Conservation (phyloP, 768 basidiomycete genomes). For the Tricholoma matsutake region DNA sequence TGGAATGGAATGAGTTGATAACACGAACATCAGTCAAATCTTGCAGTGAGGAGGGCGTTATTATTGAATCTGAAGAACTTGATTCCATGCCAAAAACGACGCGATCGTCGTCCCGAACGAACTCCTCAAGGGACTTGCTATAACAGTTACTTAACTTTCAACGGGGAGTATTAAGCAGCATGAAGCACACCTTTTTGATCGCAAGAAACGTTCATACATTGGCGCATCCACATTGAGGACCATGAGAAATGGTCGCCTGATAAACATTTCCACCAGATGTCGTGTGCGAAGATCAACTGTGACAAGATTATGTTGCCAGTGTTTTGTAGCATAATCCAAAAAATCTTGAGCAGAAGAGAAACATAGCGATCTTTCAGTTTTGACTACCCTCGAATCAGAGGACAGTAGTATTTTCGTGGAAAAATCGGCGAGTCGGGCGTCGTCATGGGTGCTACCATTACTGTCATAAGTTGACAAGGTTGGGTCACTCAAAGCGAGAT, state of each 20-base stretch:
- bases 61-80: conserved; percentile 2
- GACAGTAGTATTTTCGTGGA: not conserved
- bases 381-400: conserved; percentile 3
- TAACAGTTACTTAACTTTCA: conserved; percentile 3
- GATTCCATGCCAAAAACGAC: conserved; percentile 52
- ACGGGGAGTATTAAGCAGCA: not conserved
- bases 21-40: conserved; percentile 60
- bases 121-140: conserved; percentile 58
- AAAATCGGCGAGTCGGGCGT: not conserved
- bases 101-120: conserved; percentile 70
- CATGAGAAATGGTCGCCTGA: conserved; percentile 88
- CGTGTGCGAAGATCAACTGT: conserved; percentile 65
- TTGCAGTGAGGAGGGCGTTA: conserved; percentile 26
- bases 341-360: conserved; percentile 52
- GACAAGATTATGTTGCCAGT: conserved; percentile 81
- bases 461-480: not conserved
- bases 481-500: too few relatives aligned
- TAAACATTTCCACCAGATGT: conserved; percentile 61
- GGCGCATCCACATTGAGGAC: conserved; percentile 85
- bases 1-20: conserved; percentile 56
- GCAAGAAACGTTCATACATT: conserved; percentile 60
- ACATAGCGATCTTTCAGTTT: conserved; percentile 20
- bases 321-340: conserved; percentile 71
- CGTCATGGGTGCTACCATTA: not conserved
- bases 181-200: conserved; percentile 47